Percentiles rank a stretch among this genome's conserved stretches.
Evolutionary conservation across 805 yeast genomes (phyloP).

Genomic region (Candida anglica): DNA sequence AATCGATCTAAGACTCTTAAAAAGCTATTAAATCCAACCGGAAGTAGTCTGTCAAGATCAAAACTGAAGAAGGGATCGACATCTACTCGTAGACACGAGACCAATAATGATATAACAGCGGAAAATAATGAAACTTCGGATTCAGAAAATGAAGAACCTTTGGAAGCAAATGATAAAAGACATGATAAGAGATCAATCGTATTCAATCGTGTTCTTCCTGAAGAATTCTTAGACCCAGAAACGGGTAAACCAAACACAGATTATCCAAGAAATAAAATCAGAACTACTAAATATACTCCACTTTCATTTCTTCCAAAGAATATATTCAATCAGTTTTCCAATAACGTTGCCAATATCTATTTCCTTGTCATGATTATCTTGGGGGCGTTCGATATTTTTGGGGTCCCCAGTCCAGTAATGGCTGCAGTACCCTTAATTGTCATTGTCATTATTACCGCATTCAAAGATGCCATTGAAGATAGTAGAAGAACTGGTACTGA

Average conservation of each 20-base stretch:
- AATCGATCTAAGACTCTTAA: slow-evolving; percentile 59
- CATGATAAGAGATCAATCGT: slow-evolving; percentile 44
- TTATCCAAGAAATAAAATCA: slow-evolving; percentile 87
- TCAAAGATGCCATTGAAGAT: slow-evolving; percentile 80
- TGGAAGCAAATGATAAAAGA: slow-evolving; percentile 29
- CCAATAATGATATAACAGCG: too few species aligned
- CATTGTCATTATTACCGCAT: slow-evolving; percentile 68
- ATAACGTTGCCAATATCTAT: slow-evolving; percentile 86
- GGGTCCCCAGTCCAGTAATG: slow-evolving; percentile 74
- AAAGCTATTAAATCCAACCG: slow-evolving; percentile 33
- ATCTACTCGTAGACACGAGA: slow-evolving; percentile 3
- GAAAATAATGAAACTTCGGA: slow-evolving; percentile 1
- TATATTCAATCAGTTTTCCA: slow-evolving; percentile 64
- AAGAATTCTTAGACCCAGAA: slow-evolving; percentile 50
- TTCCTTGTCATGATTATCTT: slow-evolving; percentile 75
- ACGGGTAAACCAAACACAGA: slow-evolving; percentile 52
- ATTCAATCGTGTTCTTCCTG: slow-evolving; percentile 60
- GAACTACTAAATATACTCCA: slow-evolving; percentile 95
- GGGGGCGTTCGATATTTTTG: slow-evolving; percentile 75
- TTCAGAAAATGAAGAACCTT: slow-evolving; percentile 22
- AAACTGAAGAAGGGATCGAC: slow-evolving; percentile 1
- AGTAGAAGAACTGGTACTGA: slow-evolving; percentile 70
- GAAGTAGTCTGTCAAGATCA: slow-evolving; percentile 9
- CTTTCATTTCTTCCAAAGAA: slow-evolving; percentile 85
- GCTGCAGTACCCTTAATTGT: slow-evolving; percentile 78